A percentile compares a stretch with the other conserved stretches of the same genome.
phyloP scores from a whole-genome alignment of 768 basidiomycete species.

The Amanita pseudoporphyria region DNA sequence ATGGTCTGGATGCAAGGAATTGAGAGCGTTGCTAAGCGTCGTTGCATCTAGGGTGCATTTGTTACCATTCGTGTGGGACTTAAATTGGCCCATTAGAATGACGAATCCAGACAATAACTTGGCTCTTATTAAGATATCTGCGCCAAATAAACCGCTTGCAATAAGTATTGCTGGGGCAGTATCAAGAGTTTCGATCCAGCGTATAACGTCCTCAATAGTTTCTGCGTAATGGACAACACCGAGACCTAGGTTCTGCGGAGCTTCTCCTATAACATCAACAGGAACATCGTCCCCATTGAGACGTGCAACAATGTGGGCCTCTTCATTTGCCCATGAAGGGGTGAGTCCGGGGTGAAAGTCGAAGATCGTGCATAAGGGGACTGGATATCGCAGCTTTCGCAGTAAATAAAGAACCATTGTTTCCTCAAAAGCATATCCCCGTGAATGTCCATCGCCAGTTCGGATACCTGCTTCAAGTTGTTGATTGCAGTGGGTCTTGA shows the following conservation, averaged over 20 bases:
- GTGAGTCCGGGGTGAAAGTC: slow-evolving; percentile 5
- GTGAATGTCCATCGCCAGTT: slow-evolving; percentile 4
- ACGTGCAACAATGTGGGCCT: slow-evolving; percentile 7
- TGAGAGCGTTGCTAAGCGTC: slow-evolving; percentile 7
- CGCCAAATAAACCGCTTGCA: slow-evolving; percentile 9
- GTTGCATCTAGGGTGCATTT: not conserved
- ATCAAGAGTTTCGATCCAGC: slow-evolving; percentile 3
- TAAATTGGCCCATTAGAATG: slow-evolving; percentile 12
- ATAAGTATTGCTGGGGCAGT: slow-evolving; percentile 9
- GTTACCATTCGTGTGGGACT: slow-evolving; percentile 8
- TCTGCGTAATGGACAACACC: slow-evolving; percentile 10
- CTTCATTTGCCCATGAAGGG: slow-evolving; percentile 6
- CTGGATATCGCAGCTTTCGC: slow-evolving; percentile 7
- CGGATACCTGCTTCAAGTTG: slow-evolving; percentile 7
- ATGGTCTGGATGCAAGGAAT: slow-evolving; percentile 9
- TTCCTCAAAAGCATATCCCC: slow-evolving; percentile 12
- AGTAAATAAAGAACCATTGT: slow-evolving; percentile 11
- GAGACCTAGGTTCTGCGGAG: slow-evolving; percentile 10
- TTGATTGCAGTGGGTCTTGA: slow-evolving; percentile 4
- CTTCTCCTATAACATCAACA: slow-evolving; percentile 9
- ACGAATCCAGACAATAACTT: slow-evolving; percentile 2
- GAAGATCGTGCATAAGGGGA: slow-evolving; percentile 5
- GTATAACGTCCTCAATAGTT: slow-evolving; percentile 8
- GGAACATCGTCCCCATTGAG: slow-evolving; percentile 6
- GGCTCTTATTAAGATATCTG: slow-evolving; percentile 7